Base-by-base conservation (phyloP, 768 basidiomycete species). In the Solioccasus polychromus region DNA sequence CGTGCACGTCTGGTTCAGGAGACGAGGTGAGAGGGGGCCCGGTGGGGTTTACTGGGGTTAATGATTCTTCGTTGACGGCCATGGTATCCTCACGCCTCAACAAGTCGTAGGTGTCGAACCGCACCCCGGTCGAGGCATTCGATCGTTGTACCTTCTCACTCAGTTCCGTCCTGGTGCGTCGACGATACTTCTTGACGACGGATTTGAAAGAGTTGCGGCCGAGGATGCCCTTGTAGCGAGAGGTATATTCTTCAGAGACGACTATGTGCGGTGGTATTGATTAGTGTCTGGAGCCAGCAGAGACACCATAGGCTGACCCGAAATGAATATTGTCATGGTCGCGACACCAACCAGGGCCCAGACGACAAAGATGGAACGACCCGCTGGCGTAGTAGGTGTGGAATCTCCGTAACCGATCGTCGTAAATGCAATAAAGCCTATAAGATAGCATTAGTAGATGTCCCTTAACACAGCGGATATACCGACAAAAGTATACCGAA, bases 341-440 rank as follows among this genome's bases (percentile, higher is more conserved):
- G 74, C 85, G 12, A 89, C 82, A 14, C 87, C 89, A 7, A 88
- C 64, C 28, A 91, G 62, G 0, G 88, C 84, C 88, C 88, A 90
- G 3, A 80, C 77, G 31, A 89, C 75, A 60, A 91, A 91, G 26
- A 91, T 73, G 12, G 84, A 78, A 19, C 86, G 78, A 10, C 88
- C 89, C 3, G 83, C 79, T 10, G 83, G 78, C 0, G 84, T 81
- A 39, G 61, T 58, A 0, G 86, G 88, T 0, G 76, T 52, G 12
- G 73, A 68, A 55, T 90, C 88, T 64, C 78, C 82, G 52, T 82
- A 87, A 12, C 88, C 88, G 23, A 89, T 80, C 1, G 84, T 88
- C 1, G 79, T 78, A 67, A 91, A 89, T 9, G 84, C 64, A 39
- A 85, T 67, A 55, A 87, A 83, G 58, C 86, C 86, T 88, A 49